These are phyloP conservation scores for Fusarium heterosporum DNA, from an alignment of 2,329 filamentous ascomycete species.

Conservation along the genomic window DNA sequence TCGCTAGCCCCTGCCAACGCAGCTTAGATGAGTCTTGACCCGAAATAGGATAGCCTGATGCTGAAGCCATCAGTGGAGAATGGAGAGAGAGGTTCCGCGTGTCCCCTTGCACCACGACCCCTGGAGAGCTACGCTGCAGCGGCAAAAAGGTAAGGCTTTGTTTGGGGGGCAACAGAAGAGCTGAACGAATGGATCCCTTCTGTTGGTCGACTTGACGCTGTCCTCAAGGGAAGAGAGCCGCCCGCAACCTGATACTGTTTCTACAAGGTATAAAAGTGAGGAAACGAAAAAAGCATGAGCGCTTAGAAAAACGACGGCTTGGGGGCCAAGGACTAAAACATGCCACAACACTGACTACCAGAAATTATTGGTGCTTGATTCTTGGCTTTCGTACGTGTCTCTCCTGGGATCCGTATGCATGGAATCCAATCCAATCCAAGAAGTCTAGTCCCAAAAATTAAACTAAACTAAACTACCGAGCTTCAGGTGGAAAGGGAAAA, in stretches of 20 bases:
- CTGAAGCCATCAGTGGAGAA: constrained; percentile 12
- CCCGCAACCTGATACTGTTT: constrained; percentile 31
- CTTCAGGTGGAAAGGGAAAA: constrained; percentile 29
- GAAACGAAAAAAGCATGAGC: not conserved
- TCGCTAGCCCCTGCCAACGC: constrained; percentile 16
- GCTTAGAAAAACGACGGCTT: constrained; percentile 4
- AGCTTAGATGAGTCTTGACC: constrained; percentile 3
- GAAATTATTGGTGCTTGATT: constrained; percentile 18
- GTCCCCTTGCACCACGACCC: constrained; percentile 17
- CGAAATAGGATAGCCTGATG: not conserved
- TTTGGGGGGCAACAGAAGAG: constrained; percentile 12
- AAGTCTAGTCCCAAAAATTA: not conserved
- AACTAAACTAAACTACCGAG: constrained; percentile 18
- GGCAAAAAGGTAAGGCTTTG: constrained; percentile 23
- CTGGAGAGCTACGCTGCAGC: constrained; percentile 21
- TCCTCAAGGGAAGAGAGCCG: constrained; percentile 9
- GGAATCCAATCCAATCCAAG: constrained; percentile 8
- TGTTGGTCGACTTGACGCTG: constrained; percentile 12
- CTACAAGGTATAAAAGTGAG: not conserved
- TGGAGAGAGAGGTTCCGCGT: constrained; percentile 1
- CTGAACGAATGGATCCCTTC: constrained; percentile 19
- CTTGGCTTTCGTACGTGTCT: constrained; percentile 8
- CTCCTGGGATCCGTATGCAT: constrained; percentile 5
- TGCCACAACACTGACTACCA: constrained; percentile 8
- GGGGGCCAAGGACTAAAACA: constrained; percentile 1